Evolutionary conservation across 192 early-diverging fungal species (phyloP), one percentile per base, ranked within the genome.

Genomic region (Linnemannia elongata): DNA sequence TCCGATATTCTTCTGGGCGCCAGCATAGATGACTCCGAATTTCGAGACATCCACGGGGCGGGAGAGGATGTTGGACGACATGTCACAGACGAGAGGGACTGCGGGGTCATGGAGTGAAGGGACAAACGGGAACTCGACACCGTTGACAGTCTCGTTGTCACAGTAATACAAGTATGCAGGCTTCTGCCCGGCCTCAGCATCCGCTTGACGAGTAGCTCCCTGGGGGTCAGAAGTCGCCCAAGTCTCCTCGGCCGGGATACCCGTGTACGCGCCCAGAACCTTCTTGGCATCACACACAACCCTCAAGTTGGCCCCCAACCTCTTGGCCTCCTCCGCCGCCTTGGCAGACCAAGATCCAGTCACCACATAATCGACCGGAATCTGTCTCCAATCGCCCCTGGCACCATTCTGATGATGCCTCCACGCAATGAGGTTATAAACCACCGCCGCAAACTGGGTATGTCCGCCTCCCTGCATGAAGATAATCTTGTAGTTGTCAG

Each of bases 141-240:
- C 99, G 81, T 99, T 96, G 57, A 99, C 95, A 1, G 99, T 99
- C 89, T 99, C 99, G 88, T 99, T 99, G 87, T 97, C 96, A 90
- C 97, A 98, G 88, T 98, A 98, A 88, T 97, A 99, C 17, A 99
- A 93, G 81, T 95, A 99, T 38, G 97, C 95, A 22, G 96, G 94
- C 75, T 96, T 90, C 9, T 94, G 87, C 54, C 90, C 91, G 24
- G 92, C 91, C 45, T 95, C 92, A 9, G 91, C 88, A 35, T 79
- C 83, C 0, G 33, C 33, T 5, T 38, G 68, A 15, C 78, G 83
- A 17, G 69, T 3, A 27, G 44, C 35, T 3, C 75, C 83, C 2
- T 52, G 12, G 42, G 83, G 74, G 35, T 79, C 78, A 20, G 83
- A 85, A 9, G 83, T 73, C 35, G 66, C 36, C 97, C 96, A 98